Percentiles rank a stretch among this genome's conserved stretches.
Conservation (phyloP, 1,284 basidiomycete species). For the Ceratobasidium sp. region DNA sequence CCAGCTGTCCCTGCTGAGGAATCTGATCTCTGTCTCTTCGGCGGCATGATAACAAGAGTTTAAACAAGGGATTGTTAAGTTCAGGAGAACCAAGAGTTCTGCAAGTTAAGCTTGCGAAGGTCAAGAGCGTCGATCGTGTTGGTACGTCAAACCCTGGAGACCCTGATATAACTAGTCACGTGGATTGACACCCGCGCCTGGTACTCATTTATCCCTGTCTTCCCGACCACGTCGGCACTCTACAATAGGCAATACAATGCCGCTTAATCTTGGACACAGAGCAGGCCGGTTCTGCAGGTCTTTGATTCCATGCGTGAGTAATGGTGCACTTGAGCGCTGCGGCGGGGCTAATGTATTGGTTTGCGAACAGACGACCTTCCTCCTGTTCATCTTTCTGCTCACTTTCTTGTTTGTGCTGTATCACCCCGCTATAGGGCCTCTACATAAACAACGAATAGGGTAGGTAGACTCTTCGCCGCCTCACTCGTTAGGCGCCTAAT, state of each 20-base stretch:
- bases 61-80: too few species aligned
- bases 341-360: background rate
- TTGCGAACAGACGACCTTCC: conserved; percentile 61
- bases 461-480: background rate
- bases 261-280: conserved; percentile 39
- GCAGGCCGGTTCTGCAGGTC: conserved; percentile 40
- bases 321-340: background rate
- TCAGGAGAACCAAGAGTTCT: too few species aligned
- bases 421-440: conserved; percentile 79
- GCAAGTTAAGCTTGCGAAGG: too few species aligned
- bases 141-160: conserved; percentile 15
- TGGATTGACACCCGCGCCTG: conserved; percentile 2
- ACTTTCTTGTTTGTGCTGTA: conserved; percentile 82
- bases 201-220: conserved; percentile 9
- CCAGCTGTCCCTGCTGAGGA: background rate
- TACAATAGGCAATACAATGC: conserved; percentile 6
- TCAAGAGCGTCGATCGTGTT: conserved; percentile 37
- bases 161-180: conserved; percentile 26
- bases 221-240: conserved; percentile 43
- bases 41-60: conserved; percentile 15
- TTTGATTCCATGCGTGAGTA: conserved; percentile 42
- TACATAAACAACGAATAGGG: conserved; percentile 67
- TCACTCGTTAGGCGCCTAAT: background rate
- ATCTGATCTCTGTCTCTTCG: conserved; percentile 38
- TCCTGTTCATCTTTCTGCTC: conserved; percentile 77